These are phyloP conservation scores for Plantago ovata DNA, from an alignment of 257 asterid genomes.

Conservation along the genomic window DNA sequence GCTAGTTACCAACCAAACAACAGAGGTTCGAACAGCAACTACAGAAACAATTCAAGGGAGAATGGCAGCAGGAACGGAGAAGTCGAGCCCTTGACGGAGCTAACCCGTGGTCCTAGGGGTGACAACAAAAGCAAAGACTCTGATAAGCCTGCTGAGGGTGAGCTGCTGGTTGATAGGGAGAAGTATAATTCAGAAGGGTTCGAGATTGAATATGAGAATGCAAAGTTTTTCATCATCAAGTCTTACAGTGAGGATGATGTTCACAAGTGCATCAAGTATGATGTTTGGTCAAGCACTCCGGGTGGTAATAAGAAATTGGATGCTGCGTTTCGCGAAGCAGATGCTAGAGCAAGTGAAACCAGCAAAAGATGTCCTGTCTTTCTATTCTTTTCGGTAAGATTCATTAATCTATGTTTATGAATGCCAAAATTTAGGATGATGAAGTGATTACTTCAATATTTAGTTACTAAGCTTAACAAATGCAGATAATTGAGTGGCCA, in stretches of 20 bases:
- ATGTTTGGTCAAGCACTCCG: slow-evolving; percentile 90
- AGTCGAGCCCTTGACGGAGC: slow-evolving; percentile 39
- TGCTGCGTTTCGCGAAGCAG: slow-evolving; percentile 53
- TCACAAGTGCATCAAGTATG: slow-evolving; percentile 77
- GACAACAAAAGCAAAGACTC: slow-evolving; percentile 27
- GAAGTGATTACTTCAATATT: too few species aligned
- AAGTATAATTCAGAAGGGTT: slow-evolving; percentile 55
- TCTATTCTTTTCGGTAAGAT: slow-evolving; percentile 71
- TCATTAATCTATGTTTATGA: not conserved
- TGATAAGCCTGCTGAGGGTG: slow-evolving; percentile 37
- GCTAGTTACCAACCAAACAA: slow-evolving; percentile 37
- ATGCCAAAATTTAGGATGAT: too few species aligned
- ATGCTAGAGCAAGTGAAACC: slow-evolving; percentile 39
- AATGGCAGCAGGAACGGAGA: slow-evolving; percentile 48
- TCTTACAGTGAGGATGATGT: slow-evolving; percentile 80
- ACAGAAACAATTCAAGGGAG: slow-evolving; percentile 39
- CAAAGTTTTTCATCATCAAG: slow-evolving; percentile 76
- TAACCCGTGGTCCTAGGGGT: slow-evolving; percentile 87
- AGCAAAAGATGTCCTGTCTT: slow-evolving; percentile 59
- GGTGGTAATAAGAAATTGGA: slow-evolving; percentile 74
- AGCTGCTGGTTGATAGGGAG: slow-evolving; percentile 36
- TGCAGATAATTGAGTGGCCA: too few species aligned
- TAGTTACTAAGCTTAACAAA: too few species aligned
- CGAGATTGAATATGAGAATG: slow-evolving; percentile 48
- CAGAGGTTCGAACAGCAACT: slow-evolving; percentile 47